Conservation (phyloP, 495 filamentous ascomycete genomes). For the Penicillium canariense region DNA sequence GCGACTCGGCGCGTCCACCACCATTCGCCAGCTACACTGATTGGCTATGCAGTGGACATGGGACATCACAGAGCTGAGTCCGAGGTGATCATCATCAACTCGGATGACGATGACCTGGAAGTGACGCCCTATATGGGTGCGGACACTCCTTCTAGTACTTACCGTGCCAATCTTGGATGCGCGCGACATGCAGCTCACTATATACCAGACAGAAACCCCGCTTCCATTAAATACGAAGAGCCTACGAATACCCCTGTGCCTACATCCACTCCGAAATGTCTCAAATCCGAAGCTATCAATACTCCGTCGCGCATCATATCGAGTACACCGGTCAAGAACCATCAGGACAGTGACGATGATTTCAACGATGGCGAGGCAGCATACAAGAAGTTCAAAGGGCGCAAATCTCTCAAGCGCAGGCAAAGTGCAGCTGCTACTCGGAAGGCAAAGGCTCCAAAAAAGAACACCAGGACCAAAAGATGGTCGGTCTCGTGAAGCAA, state of each 20-base stretch:
- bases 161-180: conserved; percentile 3
- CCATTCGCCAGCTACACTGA: not conserved
- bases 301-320: conserved; percentile 14
- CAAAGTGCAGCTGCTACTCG: conserved; percentile 46
- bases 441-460: conserved; percentile 41
- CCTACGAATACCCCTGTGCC: not conserved
- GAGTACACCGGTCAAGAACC: conserved; percentile 19
- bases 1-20: not conserved
- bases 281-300: conserved; percentile 8
- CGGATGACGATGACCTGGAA: conserved; percentile 44
- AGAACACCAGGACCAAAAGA: conserved; percentile 18
- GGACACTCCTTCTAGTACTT: conserved; percentile 14
- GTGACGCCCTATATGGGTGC: conserved; percentile 22
- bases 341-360: conserved; percentile 35
- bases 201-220: conserved; percentile 1
- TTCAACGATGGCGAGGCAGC: conserved; percentile 50
- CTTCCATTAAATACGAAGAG: not conserved
- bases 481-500: conserved; percentile 32
- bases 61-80: not conserved
- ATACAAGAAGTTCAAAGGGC: conserved; percentile 59
- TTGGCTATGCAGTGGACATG: conserved; percentile 19
- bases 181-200: conserved; percentile 18
- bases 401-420: conserved; percentile 56
- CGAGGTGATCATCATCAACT: conserved; percentile 32
- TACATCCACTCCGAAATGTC: not conserved